Evolutionary conservation across 2,329 filamentous ascomycete genomes (phyloP).

Genomic region (Plectosphaerella plurivora): DNA sequence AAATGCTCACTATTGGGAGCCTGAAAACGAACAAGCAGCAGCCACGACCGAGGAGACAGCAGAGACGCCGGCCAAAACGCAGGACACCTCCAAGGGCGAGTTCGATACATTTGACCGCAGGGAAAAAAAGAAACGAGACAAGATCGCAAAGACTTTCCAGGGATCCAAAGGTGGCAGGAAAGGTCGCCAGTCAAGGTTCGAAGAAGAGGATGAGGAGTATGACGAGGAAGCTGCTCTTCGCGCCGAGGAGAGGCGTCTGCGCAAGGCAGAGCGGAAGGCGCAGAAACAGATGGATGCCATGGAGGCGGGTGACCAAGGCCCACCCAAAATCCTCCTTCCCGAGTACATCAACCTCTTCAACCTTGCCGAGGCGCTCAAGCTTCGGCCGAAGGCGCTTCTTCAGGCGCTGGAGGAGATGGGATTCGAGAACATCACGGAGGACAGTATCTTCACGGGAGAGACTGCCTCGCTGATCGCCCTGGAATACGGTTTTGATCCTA

Average conservation of each 20-base stretch:
- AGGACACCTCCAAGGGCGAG: too few relatives aligned
- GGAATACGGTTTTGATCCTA: slow-evolving; percentile 89
- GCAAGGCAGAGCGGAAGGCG: slow-evolving; percentile 37
- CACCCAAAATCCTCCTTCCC: slow-evolving; percentile 63
- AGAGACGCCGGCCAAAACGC: too few relatives aligned
- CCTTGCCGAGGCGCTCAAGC: slow-evolving; percentile 68
- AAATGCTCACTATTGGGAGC: too few relatives aligned
- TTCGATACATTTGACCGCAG: too few relatives aligned
- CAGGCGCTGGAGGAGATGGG: slow-evolving; percentile 76
- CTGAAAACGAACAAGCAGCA: too few relatives aligned
- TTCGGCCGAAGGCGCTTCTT: slow-evolving; percentile 69
- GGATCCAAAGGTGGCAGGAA: slow-evolving; percentile 3
- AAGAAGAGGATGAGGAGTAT: slow-evolving; percentile 27
- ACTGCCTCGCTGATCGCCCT: slow-evolving; percentile 85
- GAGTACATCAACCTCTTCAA: slow-evolving; percentile 89
- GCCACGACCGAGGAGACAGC: too few relatives aligned
- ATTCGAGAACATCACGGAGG: slow-evolving; percentile 77
- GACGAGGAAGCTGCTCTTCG: slow-evolving; percentile 31
- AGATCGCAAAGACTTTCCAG: too few relatives aligned
- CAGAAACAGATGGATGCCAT: slow-evolving; percentile 31
- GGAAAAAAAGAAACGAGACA: too few relatives aligned
- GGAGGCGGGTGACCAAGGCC: slow-evolving; percentile 37
- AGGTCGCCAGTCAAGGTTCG: neutral
- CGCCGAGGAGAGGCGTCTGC: slow-evolving; percentile 32
- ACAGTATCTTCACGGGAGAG: slow-evolving; percentile 86